Evolutionary conservation across 2,329 filamentous ascomycete genomes (phyloP).

Genomic region (Apiospora malaysiana): DNA sequence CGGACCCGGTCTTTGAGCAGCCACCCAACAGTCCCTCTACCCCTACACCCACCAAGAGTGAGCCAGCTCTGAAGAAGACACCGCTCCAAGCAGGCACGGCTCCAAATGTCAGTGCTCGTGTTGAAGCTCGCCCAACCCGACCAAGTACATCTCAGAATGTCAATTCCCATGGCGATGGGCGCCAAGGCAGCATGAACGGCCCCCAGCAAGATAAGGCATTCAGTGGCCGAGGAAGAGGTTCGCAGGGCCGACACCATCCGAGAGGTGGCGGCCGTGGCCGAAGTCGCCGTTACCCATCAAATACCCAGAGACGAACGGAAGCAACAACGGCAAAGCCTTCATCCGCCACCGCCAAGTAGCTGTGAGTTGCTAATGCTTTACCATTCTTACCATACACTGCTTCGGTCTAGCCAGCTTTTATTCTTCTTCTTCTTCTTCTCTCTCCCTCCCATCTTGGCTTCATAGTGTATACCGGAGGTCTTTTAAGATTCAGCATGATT

Average conservation of each 20-base stretch:
- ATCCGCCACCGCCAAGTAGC: constrained; percentile 2
- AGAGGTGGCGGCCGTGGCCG: constrained; percentile 12
- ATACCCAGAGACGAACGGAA: neutral
- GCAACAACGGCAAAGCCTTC: neutral
- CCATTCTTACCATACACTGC: neutral
- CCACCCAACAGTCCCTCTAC: constrained; percentile 6
- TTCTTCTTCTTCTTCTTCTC: too few relatives aligned
- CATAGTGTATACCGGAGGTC: neutral
- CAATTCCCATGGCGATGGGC: neutral
- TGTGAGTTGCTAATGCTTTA: neutral
- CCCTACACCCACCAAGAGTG: constrained; percentile 22
- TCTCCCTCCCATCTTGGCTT: neutral
- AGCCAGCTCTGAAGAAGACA: neutral
- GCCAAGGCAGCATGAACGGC: neutral
- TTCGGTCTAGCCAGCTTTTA: neutral
- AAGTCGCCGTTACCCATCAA: neutral
- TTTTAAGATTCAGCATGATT: neutral
- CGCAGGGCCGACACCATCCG: neutral
- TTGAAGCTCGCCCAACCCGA: neutral
- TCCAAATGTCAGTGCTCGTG: neutral
- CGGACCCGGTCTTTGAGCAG: constrained; percentile 22
- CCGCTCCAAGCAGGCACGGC: neutral
- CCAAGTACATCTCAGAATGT: neutral
- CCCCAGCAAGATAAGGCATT: neutral
- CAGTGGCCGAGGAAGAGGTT: constrained; percentile 8